These are phyloP conservation scores for Reticulascus tulasneorum DNA, from an alignment of 2,329 filamentous ascomycete species.

Conservation along the genomic window DNA sequence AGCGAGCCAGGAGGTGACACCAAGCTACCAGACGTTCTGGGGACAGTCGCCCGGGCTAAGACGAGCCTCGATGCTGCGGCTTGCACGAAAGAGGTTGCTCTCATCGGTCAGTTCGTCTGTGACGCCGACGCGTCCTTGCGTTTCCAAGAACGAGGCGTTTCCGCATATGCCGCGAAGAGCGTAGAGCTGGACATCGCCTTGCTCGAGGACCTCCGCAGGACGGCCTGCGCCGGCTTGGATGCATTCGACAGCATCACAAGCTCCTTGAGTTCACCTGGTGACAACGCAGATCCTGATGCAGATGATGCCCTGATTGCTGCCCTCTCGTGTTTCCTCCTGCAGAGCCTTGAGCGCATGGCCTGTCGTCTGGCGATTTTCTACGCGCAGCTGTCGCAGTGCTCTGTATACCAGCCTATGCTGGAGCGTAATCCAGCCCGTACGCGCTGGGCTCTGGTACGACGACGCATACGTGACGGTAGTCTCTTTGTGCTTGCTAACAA, in stretches of 20 bases:
- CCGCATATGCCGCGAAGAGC: slow-evolving; percentile 43
- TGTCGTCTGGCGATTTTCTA: slow-evolving; percentile 49
- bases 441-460: slow-evolving; percentile 46
- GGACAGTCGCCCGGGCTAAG: slow-evolving; percentile 35
- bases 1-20: slow-evolving; percentile 26
- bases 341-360: slow-evolving; percentile 49
- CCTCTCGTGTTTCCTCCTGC: slow-evolving; percentile 43
- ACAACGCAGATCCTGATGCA: slow-evolving; percentile 27
- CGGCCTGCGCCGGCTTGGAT: slow-evolving; percentile 51
- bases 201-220: slow-evolving; percentile 47
- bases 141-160: slow-evolving; percentile 48
- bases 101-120: slow-evolving; percentile 45
- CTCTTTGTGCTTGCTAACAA: slow-evolving; percentile 45
- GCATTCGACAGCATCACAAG: slow-evolving; percentile 44
- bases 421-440: slow-evolving; percentile 50
- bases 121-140: slow-evolving; percentile 39
- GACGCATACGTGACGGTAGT: slow-evolving; percentile 44
- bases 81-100: slow-evolving; percentile 44
- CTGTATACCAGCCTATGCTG: slow-evolving; percentile 46
- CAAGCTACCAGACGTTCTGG: slow-evolving; percentile 42
- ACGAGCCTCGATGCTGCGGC: slow-evolving; percentile 39
- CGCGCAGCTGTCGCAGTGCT: slow-evolving; percentile 42
- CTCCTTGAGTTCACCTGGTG: slow-evolving; percentile 1
- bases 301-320: slow-evolving; percentile 34
- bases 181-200: slow-evolving; percentile 49